phyloP scores from a whole-genome alignment of 2,329 filamentous ascomycete species.

The Paecilomyces dactylethromorphus region DNA sequence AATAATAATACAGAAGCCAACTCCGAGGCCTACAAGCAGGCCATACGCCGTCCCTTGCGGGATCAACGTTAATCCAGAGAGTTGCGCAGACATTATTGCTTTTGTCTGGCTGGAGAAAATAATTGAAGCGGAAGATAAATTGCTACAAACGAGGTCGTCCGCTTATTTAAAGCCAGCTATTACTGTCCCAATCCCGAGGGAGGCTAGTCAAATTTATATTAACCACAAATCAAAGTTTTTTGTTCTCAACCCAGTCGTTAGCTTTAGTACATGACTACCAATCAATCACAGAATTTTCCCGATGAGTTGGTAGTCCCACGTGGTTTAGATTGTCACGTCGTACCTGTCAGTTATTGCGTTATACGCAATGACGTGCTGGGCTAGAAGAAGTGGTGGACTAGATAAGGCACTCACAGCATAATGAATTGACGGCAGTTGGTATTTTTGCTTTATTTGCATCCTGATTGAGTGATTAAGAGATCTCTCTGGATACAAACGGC shows the following conservation, averaged over 20 bases:
- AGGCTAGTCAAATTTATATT: background rate
- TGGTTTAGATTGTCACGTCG: background rate
- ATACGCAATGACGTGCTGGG: background rate
- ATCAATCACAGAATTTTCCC: background rate
- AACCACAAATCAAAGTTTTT: background rate
- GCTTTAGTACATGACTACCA: background rate
- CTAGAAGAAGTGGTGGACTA: background rate
- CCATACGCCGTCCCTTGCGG: conserved; percentile 37
- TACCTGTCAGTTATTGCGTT: background rate
- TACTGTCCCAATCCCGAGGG: no score
- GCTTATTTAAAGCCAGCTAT: no score
- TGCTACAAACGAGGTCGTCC: background rate
- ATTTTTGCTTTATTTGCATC: background rate
- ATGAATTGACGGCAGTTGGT: background rate
- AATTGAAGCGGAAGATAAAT: background rate
- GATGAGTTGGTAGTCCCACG: background rate
- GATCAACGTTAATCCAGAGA: conserved; percentile 15
- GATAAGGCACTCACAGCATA: background rate
- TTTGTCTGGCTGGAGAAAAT: background rate
- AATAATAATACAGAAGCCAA: conserved; percentile 44
- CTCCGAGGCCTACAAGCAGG: conserved; percentile 42
- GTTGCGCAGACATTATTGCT: background rate
- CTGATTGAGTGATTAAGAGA: background rate
- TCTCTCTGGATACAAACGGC: background rate
- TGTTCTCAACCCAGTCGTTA: background rate